Conservation (phyloP, 202 grass and related monocot species). For the Schoenoplectus tabernaemontani region DNA sequence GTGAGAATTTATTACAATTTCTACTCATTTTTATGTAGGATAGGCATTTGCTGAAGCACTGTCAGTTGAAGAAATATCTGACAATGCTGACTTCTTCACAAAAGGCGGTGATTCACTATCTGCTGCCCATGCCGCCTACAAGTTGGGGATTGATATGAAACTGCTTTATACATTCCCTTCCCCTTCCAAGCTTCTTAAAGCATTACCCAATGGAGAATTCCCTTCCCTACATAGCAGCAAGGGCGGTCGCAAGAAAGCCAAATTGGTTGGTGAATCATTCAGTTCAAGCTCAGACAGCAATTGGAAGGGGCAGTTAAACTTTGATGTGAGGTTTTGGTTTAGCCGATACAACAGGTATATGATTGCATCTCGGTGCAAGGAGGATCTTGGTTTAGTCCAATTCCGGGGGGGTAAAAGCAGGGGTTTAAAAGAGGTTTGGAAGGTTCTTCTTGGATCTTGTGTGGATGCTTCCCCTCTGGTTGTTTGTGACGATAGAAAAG, state of each 20-base stretch:
- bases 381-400: slow-evolving; percentile 32
- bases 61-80: slow-evolving; percentile 56
- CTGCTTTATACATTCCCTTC: slow-evolving; percentile 62
- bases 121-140: slow-evolving; percentile 67
- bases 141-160: slow-evolving; percentile 75
- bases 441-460: slow-evolving; percentile 61
- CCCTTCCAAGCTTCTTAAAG: slow-evolving; percentile 49
- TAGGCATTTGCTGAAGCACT: slow-evolving; percentile 72
- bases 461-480: slow-evolving; percentile 96
- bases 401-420: slow-evolving; percentile 30
- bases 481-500: slow-evolving; percentile 48
- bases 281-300: background rate
- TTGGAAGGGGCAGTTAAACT: slow-evolving; percentile 14
- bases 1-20: background rate
- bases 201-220: slow-evolving; percentile 35
- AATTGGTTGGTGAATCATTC: background rate
- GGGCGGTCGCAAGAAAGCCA: slow-evolving; percentile 25
- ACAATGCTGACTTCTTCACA: slow-evolving; percentile 76
- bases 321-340: slow-evolving; percentile 43
- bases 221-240: slow-evolving; percentile 11
- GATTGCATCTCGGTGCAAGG: slow-evolving; percentile 25
- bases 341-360: slow-evolving; percentile 56
- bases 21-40: slow-evolving; percentile 15
- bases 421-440: slow-evolving; percentile 56
- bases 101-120: slow-evolving; percentile 82